A percentile compares a stretch with the other conserved stretches of the same genome.
Conservation (phyloP, 2,329 filamentous ascomycete species). For the Thyridium curvatum region DNA sequence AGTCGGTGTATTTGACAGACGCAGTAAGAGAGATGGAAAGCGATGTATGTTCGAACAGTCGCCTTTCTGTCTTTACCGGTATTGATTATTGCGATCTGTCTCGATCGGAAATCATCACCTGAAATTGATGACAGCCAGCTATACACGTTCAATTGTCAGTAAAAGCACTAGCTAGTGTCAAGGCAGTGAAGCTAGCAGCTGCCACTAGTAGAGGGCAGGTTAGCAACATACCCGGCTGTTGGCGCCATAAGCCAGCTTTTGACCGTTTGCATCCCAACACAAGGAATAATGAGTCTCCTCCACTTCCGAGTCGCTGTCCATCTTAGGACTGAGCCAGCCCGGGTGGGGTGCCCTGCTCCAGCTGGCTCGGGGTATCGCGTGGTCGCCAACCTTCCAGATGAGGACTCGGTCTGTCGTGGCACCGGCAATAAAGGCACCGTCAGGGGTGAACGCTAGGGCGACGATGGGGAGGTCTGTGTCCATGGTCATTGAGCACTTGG, state of each 20-base stretch:
- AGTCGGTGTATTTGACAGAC: no score
- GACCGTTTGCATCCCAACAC: slow-evolving; percentile 55
- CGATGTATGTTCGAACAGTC: no score
- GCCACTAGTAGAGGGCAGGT: no score
- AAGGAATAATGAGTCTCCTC: slow-evolving; percentile 53
- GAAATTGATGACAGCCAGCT: slow-evolving; percentile 16
- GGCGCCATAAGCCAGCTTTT: slow-evolving; percentile 57
- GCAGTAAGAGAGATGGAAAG: no score
- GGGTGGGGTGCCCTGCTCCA: slow-evolving; percentile 51
- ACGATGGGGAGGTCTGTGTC: slow-evolving; percentile 42
- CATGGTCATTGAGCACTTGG: slow-evolving; percentile 57
- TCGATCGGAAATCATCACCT: slow-evolving; percentile 4
- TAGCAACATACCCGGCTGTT: slow-evolving; percentile 50
- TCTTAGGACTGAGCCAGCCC: slow-evolving; percentile 53
- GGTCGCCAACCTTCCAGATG: slow-evolving; percentile 60
- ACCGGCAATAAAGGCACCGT: slow-evolving; percentile 57
- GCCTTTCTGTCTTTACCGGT: no score
- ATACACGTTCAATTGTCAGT: background rate
- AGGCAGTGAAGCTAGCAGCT: no score
- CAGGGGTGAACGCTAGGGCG: slow-evolving; percentile 55
- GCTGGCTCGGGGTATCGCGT: slow-evolving; percentile 50
- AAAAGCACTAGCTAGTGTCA: background rate
- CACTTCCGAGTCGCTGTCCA: slow-evolving; percentile 45
- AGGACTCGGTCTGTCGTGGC: slow-evolving; percentile 52
- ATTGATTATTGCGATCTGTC: no score